These are phyloP conservation scores for Dillenia turbinata DNA, from an alignment of 164 flowering plant species.

Conservation along the genomic window DNA sequence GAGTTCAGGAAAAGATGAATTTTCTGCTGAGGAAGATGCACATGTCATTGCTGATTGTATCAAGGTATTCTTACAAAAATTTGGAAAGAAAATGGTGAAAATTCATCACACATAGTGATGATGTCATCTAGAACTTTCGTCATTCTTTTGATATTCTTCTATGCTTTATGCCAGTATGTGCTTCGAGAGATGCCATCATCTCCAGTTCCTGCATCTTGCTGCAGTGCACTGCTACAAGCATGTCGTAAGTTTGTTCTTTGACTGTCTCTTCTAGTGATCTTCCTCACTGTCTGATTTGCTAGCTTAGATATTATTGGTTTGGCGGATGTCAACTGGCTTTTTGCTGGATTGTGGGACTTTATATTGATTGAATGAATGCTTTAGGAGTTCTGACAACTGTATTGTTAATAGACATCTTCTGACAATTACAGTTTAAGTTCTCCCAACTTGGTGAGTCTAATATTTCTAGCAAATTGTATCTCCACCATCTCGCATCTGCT, in stretches of 20 bases:
- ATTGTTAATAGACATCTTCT: too few relatives aligned
- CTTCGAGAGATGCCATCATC: constrained; percentile 93
- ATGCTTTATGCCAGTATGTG: constrained; percentile 48
- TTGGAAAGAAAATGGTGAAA: neutral
- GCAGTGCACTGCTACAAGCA: constrained; percentile 86
- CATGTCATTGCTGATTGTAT: constrained; percentile 92
- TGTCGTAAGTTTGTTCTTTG: constrained; percentile 51
- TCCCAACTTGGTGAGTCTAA: too few relatives aligned
- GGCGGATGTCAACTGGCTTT: too few relatives aligned
- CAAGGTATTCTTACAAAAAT: constrained; percentile 53
- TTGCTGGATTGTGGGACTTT: too few relatives aligned
- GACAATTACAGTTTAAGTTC: too few relatives aligned
- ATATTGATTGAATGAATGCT: too few relatives aligned
- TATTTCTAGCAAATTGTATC: too few relatives aligned
- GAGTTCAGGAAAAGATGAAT: constrained; percentile 71
- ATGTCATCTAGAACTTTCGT: constrained; percentile 2
- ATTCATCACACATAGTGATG: neutral
- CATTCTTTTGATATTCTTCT: neutral
- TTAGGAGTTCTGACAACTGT: too few relatives aligned
- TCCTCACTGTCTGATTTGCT: neutral
- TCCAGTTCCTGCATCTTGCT: constrained; percentile 97
- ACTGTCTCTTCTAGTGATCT: too few relatives aligned
- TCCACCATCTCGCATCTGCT: too few relatives aligned
- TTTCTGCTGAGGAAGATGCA: constrained; percentile 82
- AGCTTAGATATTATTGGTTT: too few relatives aligned